Percentiles rank a stretch among this genome's conserved stretches.
phyloP scores from a whole-genome alignment of 139 green algal species.

The Haematococcus lacustris region DNA sequence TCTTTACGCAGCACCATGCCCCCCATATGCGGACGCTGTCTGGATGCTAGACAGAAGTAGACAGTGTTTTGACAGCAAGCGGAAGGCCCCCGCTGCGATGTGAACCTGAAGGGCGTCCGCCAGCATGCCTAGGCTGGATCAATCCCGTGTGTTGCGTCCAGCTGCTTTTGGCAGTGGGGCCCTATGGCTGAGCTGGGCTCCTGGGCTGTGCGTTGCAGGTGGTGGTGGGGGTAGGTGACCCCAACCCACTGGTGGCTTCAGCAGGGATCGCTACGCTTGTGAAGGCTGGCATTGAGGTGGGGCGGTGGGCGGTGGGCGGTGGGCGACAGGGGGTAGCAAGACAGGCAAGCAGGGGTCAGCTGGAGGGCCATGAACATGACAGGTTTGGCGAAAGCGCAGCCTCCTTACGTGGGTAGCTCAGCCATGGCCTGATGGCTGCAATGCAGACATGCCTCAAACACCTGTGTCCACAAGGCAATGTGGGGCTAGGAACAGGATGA shows the following conservation, averaged over 20 bases:
- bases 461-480: not conserved
- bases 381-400: not conserved
- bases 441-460: not conserved
- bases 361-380: not conserved
- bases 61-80: too few relatives aligned
- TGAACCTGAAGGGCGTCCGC: too few relatives aligned
- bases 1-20: too few relatives aligned
- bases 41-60: too few relatives aligned
- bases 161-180: too few relatives aligned
- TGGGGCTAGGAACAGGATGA: not conserved
- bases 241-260: constrained; percentile 84
- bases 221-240: constrained; percentile 79
- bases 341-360: not conserved
- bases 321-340: not conserved
- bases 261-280: constrained; percentile 59
- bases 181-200: not conserved
- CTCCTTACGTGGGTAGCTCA: not conserved
- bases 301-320: not conserved
- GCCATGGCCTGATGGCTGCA: not conserved
- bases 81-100: too few relatives aligned
- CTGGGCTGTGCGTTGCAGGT: constrained; percentile 45
- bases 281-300: constrained; percentile 58
- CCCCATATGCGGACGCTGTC: too few relatives aligned
- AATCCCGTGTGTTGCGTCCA: too few relatives aligned
- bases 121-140: too few relatives aligned